Evolutionary conservation across 331 rosid species (phyloP).

Genomic region (Saraca asoca): DNA sequence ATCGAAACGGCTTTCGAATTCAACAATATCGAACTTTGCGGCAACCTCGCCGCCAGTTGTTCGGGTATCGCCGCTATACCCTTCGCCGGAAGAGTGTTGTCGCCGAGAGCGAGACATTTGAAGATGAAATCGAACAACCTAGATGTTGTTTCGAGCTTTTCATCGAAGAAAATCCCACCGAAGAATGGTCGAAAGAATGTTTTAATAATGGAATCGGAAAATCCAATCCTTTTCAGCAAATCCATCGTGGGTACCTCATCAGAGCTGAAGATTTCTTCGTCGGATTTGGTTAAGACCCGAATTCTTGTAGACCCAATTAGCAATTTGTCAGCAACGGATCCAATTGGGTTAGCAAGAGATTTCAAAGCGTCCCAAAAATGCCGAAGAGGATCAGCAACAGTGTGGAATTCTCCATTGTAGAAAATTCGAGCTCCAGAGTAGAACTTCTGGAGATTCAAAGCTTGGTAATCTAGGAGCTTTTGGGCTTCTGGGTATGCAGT

Average conservation of each 20-base stretch:
- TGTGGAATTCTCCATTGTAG: conserved; percentile 62
- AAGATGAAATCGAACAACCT: conserved; percentile 78
- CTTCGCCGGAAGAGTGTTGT: conserved; percentile 67
- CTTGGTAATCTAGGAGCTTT: conserved; percentile 60
- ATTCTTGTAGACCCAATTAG: conserved; percentile 56
- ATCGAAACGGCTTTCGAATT: conserved; percentile 57
- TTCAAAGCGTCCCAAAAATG: conserved; percentile 56
- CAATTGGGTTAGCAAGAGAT: conserved; percentile 68
- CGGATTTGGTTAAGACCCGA: conserved; percentile 51
- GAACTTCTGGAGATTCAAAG: conserved; percentile 62
- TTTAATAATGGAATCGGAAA: conserved; percentile 62
- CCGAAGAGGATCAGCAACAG: conserved; percentile 69
- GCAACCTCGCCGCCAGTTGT: conserved; percentile 59
- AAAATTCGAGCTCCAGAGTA: conserved; percentile 68
- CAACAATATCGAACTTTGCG: conserved; percentile 47
- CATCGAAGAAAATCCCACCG: conserved; percentile 77
- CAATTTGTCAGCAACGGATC: conserved; percentile 61
- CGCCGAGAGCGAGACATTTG: conserved; percentile 81
- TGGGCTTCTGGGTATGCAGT: conserved; percentile 79
- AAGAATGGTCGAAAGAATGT: conserved; percentile 74
- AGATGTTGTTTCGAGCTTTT: conserved; percentile 59
- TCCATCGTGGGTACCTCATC: conserved; percentile 54
- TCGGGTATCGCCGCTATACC: conserved; percentile 74
- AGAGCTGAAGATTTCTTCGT: conserved; percentile 47
- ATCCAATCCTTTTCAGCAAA: conserved; percentile 49